Base-by-base conservation (phyloP, 2,329 filamentous ascomycete genomes). In the Nothopassalora personata region DNA sequence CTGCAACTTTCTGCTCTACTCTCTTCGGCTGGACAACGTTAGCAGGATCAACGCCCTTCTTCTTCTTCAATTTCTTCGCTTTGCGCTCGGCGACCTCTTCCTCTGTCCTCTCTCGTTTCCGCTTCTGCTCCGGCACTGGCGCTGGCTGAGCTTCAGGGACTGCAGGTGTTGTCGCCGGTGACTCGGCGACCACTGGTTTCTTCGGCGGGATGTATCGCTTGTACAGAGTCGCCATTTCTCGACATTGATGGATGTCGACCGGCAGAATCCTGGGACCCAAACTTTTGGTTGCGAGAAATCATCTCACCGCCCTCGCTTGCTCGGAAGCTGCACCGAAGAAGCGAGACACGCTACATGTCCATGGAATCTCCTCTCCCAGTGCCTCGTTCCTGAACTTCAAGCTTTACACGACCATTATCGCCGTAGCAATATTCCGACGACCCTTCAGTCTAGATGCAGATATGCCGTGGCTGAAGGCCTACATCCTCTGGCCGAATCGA, bases 131-230 rank as follows among this genome's bases (percentile, higher is more conserved):
- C 23, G 62, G 36, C 8, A 2, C 28, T 34, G 28, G 52, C 46
- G 46, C 46, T 39, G 50, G 33, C 23, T 30, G 15, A 30, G 15
- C 18, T 18, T 18, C 4, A 15, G 23, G 10, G 15, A 23, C 19
- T 15, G n/a, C 45, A 9, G 28, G 28, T 49, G 53, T 19, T 19
- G 36, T 15, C 8, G 19, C 31, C 45, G 43, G 10, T 28, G 46
- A 19, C 36, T 39, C 31, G 34, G 31, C 15, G 23, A n/a, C 45
- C 23, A 10, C 33, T 47, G 54, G 45, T n/a, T 47, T 28, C 30
- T 70, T 74, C 4, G 76, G 74, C 54, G 79, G 77, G 46, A 76
- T 76, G 65, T 80, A 79, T 54, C 77, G 75, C 31, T 75, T 72
- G 63, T 80, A 79, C 36, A 80, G 74, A 51, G 75, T 73, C 55